Conservation (phyloP, 129 eudicot species). For the Heracleum sosnowskyi region DNA sequence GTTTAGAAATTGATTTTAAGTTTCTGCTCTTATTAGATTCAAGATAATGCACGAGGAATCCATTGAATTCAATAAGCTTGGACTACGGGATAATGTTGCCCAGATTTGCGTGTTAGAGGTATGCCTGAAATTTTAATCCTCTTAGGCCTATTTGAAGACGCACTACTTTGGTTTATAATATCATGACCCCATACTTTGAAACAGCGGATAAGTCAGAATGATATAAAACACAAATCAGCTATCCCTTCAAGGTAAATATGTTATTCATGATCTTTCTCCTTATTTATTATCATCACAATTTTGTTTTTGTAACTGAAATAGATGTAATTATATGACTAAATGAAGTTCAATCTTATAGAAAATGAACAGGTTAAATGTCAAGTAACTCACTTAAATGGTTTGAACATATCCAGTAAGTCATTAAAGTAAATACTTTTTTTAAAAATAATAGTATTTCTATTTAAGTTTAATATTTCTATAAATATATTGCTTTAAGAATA, state of each 20-base stretch:
- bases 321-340: neutral
- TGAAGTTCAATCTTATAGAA: neutral
- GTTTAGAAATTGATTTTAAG: slow-evolving; percentile 11
- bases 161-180: neutral
- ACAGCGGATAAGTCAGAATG: slow-evolving; percentile 51
- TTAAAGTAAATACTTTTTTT: neutral
- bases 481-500: neutral
- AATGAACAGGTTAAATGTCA: neutral
- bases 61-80: slow-evolving; percentile 73
- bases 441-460: neutral
- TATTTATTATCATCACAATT: neutral
- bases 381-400: neutral
- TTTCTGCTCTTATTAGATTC: slow-evolving; percentile 39
- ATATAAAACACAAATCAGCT: slow-evolving; percentile 20
- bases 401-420: neutral
- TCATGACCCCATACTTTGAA: slow-evolving; percentile 6
- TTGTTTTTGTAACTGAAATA: neutral
- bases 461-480: neutral
- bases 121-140: slow-evolving; percentile 15
- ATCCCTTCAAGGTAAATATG: slow-evolving; percentile 37
- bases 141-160: neutral
- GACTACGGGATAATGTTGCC: slow-evolving; percentile 95
- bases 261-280: neutral
- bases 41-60: slow-evolving; percentile 79
- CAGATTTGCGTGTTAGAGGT: slow-evolving; percentile 98